Percentiles rank a stretch among this genome's conserved stretches.
Conservation (phyloP, 1,139 yeast genomes). For the Geotrichum klebahnii region DNA sequence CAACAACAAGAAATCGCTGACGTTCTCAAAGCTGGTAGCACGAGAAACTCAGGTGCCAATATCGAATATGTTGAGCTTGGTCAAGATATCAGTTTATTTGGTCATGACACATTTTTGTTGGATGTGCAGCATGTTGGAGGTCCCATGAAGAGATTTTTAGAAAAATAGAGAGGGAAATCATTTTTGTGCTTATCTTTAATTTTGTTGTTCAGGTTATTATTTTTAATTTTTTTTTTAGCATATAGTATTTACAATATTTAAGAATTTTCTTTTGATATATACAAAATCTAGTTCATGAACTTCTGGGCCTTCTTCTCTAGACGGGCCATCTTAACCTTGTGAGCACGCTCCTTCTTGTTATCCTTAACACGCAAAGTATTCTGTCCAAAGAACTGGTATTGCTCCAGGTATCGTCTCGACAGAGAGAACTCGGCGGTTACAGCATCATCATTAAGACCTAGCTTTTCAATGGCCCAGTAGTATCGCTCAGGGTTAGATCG, state of each 20-base stretch:
- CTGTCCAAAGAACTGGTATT: constrained; percentile 75
- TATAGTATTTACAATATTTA: constrained; percentile 8
- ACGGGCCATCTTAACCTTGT: constrained; percentile 29
- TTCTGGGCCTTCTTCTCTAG: constrained; percentile 34
- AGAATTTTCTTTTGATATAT: constrained; percentile 2
- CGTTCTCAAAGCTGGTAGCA: constrained; percentile 44
- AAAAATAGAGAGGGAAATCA: constrained; percentile 23
- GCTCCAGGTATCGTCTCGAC: constrained; percentile 80
- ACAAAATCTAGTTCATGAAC: constrained; percentile 17
- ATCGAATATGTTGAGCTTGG: constrained; percentile 64
- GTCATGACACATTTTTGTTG: constrained; percentile 84
- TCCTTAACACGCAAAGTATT: constrained; percentile 35
- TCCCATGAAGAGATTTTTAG: constrained; percentile 64
- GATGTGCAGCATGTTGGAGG: constrained; percentile 76
- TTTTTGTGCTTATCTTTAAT: too few species aligned
- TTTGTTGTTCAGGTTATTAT: too few species aligned
- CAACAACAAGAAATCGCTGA: constrained; percentile 81
- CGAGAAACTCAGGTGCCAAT: constrained; percentile 7
- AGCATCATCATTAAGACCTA: constrained; percentile 80
- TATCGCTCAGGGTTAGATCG: constrained; percentile 74
- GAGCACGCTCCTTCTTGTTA: constrained; percentile 34
- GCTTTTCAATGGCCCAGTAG: constrained; percentile 77
- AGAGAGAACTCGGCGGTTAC: constrained; percentile 77
- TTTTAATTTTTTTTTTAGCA: too few species aligned
- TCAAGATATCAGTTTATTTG: constrained; percentile 70